Evolutionary conservation across 176 grass and related monocot genomes (phyloP).

Genomic region (Oryza coarctata): DNA sequence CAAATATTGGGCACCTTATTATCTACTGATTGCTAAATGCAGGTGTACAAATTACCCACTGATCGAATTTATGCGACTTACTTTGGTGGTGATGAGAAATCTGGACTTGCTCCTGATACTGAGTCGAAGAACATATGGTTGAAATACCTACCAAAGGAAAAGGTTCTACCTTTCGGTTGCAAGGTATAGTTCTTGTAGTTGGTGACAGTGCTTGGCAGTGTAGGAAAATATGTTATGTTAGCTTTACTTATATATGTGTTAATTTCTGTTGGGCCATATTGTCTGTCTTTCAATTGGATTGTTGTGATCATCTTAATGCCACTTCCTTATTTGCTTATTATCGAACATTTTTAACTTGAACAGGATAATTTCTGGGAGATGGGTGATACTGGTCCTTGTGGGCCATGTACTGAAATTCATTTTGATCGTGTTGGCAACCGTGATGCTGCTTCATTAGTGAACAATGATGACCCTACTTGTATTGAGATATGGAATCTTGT

Average conservation of each 20-base stretch:
- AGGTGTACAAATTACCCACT: slow-evolving; percentile 89
- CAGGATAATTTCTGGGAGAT: slow-evolving; percentile 98
- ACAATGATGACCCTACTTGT: slow-evolving; percentile 90
- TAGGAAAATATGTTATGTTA: not conserved
- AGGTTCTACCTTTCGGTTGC: slow-evolving; percentile 85
- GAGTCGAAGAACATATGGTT: slow-evolving; percentile 77
- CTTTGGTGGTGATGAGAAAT: slow-evolving; percentile 89
- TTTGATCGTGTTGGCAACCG: slow-evolving; percentile 83
- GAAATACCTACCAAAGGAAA: slow-evolving; percentile 63
- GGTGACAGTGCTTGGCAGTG: slow-evolving; percentile 5
- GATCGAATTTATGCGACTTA: slow-evolving; percentile 92
- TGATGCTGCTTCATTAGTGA: slow-evolving; percentile 78
- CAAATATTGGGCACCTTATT: not conserved
- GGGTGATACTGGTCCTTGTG: slow-evolving; percentile 93
- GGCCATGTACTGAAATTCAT: slow-evolving; percentile 96
- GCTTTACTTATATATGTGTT: not conserved
- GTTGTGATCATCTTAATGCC: not conserved
- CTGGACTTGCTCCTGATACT: slow-evolving; percentile 52
- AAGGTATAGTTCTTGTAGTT: slow-evolving; percentile 47
- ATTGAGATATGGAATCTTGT: slow-evolving; percentile 99
- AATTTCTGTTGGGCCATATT: not conserved
- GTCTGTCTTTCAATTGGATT: not conserved
- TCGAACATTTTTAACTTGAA: slow-evolving; percentile 3
- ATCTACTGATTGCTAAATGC: slow-evolving; percentile 26
- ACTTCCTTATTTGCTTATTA: slow-evolving; percentile 6